Percentiles rank a stretch among this genome's conserved stretches.
These are phyloP conservation scores for Ascochyta koolunga DNA, from an alignment of 2,329 filamentous ascomycete genomes.

Conservation along the genomic window DNA sequence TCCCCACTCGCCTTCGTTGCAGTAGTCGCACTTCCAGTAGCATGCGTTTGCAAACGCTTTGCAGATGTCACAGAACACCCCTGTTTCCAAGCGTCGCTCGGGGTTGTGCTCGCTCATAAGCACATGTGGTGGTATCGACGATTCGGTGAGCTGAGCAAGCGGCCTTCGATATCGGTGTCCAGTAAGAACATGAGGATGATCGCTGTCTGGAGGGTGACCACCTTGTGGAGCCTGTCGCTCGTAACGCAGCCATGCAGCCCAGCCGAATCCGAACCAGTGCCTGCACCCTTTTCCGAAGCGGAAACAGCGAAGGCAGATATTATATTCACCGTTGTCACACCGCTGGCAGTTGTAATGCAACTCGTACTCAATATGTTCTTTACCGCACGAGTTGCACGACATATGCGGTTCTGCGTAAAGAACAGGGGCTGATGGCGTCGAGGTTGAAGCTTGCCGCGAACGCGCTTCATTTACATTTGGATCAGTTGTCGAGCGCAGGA, in stretches of 20 bases:
- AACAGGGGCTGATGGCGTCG: conserved; percentile 25
- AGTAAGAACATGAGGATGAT: conserved; percentile 60
- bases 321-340: conserved; percentile 74
- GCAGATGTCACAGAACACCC: conserved; percentile 84
- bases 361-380: conserved; percentile 78
- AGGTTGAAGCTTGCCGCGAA: conserved; percentile 23
- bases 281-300: conserved; percentile 76
- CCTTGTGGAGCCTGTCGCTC: conserved; percentile 52
- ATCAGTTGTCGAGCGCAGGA: conserved; percentile 42
- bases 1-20: conserved; percentile 94
- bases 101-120: conserved; percentile 70
- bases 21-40: conserved; percentile 86
- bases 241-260: conserved; percentile 72
- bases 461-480: conserved; percentile 25
- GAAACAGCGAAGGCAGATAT: conserved; percentile 83
- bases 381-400: conserved; percentile 73
- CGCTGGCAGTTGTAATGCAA: conserved; percentile 81
- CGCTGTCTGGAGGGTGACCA: conserved; percentile 49
- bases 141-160: conserved; percentile 30
- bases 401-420: conserved; percentile 74
- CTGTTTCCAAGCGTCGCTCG: conserved; percentile 70
- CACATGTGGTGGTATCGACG: conserved; percentile 25
- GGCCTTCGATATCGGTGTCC: conserved; percentile 53
- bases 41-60: conserved; percentile 76
- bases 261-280: conserved; percentile 88